Base-by-base conservation (phyloP, 352 stramenopile species). In the Globisporangium nodosum region DNA sequence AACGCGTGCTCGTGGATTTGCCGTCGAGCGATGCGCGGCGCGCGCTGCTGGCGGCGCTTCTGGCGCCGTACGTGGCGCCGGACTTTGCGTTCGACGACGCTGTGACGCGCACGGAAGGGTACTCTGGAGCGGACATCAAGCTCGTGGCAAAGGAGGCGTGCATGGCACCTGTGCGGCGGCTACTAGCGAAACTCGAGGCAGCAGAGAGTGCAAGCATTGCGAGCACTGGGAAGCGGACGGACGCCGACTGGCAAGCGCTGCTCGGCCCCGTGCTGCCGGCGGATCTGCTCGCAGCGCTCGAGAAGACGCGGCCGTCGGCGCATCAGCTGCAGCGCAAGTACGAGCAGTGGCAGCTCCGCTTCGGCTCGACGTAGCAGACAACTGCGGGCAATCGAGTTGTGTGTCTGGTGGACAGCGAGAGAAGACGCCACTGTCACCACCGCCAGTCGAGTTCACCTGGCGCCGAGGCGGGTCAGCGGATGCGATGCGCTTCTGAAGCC, bases 111-210 rank as follows among this genome's bases (percentile, higher is more conserved):
- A 93, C 81, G 0, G 78, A 90, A 3, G 82, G 85, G 1, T 94
- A 92, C 45, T 94, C 85, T 33, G 85, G 85, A 4, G 78, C 85
- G 0, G 85, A 94, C 52, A 91, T 94, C 58, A 92, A 93, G 49
- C 69, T 94, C 27, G 84, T 94, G 3, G 75, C 85, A 6, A 94
- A 94, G 66, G 85, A 94, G 63, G 75, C 84, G 33, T 91, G 79
- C 52, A 94, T 94, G 85, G 80, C 78, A 20, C 85, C 85, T 0
- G 83, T 94, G 12, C 65, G 85, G 3, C 64, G 85, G 0, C 70
- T 94, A 15, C 89, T 94, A 73, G 60, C 62, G 8, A 73, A 78
- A 31, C 57, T 94, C 1, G 85, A 94, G 49, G 42, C 68, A 1
- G 37, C 37, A 12, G 37, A 18, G 37, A 43, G 11, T 18, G 37